Conservation (phyloP, 1,284 basidiomycete genomes). For the Leccinum griseonigrum region DNA sequence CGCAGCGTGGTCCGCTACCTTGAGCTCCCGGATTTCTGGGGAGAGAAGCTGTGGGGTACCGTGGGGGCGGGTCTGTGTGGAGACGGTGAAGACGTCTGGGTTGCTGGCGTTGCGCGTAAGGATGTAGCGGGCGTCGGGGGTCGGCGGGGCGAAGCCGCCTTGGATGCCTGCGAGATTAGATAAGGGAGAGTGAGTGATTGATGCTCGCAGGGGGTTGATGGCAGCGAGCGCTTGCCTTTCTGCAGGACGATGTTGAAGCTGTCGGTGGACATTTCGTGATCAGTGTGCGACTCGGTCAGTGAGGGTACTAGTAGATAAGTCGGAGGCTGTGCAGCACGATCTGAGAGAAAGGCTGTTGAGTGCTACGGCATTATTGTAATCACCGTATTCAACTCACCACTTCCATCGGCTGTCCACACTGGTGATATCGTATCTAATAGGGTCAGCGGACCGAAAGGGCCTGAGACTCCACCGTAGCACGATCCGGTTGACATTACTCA, state of each 20-base stretch:
- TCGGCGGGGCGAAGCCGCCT: conserved; percentile 72
- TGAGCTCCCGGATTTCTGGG: conserved; percentile 33
- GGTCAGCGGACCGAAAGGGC: not conserved
- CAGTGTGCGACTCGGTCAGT: no score
- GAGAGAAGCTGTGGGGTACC: conserved; percentile 47
- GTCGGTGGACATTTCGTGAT: conserved; percentile 14
- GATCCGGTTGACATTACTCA: not conserved
- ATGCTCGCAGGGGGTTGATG: not conserved
- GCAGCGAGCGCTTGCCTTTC: conserved; percentile 31
- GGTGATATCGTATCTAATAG: not conserved
- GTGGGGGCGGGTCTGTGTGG: conserved; percentile 44
- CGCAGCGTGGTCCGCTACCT: conserved; percentile 33
- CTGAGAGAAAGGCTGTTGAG: not conserved
- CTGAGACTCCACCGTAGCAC: not conserved
- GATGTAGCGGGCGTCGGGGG: conserved; percentile 52
- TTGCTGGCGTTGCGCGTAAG: conserved; percentile 42
- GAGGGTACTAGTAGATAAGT: not conserved
- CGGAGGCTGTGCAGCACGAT: not conserved
- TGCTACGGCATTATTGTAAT: not conserved
- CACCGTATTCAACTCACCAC: not conserved
- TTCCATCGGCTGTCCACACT: not conserved
- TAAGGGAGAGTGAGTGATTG: not conserved
- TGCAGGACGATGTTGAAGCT: conserved; percentile 19
- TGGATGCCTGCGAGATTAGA: conserved; percentile 46
- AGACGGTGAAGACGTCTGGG: conserved; percentile 41